Conservation (phyloP, 805 yeast species). For the Candida multigemmis region DNA sequence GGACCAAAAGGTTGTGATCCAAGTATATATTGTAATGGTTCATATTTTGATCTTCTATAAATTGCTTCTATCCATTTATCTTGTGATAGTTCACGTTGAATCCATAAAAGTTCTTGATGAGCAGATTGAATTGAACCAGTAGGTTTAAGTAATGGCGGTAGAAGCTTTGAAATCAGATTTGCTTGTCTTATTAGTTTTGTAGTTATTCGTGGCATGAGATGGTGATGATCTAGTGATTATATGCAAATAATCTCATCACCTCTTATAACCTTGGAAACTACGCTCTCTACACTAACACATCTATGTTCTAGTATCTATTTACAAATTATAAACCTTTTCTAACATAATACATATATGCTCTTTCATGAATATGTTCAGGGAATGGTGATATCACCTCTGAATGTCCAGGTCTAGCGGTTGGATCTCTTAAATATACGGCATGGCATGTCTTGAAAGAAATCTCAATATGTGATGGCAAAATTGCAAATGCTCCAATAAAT, state of each 20-base stretch:
- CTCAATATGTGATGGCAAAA: constrained; percentile 88
- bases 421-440: constrained; percentile 94
- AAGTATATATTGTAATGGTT: constrained; percentile 79
- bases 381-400: constrained; percentile 93
- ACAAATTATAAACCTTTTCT: constrained; percentile 48
- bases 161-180: constrained; percentile 10
- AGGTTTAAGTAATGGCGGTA: constrained; percentile 25
- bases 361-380: constrained; percentile 71
- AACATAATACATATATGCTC: constrained; percentile 90
- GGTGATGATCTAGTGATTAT: neutral
- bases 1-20: constrained; percentile 83
- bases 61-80: constrained; percentile 46
- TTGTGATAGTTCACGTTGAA: constrained; percentile 44
- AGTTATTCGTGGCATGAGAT: constrained; percentile 23
- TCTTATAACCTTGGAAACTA: neutral
- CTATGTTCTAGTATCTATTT: constrained; percentile 1
- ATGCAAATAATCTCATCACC: neutral
- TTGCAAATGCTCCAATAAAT: constrained; percentile 85
- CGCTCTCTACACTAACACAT: neutral
- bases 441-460: constrained; percentile 87
- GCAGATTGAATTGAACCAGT: constrained; percentile 32
- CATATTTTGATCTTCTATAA: constrained; percentile 36
- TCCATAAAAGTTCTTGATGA: constrained; percentile 55
- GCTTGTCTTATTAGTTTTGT: constrained; percentile 19
- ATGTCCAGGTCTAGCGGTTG: constrained; percentile 94